Evolutionary conservation across 805 yeast genomes (phyloP).

Genomic region (Ogataea methanolica): DNA sequence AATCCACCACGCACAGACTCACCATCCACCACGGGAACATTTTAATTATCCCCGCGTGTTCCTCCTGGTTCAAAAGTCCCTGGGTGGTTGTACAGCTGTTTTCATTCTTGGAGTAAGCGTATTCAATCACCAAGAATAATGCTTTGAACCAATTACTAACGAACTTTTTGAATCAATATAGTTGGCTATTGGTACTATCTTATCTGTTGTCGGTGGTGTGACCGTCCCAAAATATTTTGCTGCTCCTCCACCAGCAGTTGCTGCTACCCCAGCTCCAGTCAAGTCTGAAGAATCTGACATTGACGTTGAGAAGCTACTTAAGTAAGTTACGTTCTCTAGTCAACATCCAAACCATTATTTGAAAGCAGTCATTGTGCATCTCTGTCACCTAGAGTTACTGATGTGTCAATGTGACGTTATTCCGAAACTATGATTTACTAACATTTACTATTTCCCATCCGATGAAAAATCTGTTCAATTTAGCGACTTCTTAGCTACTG

Average conservation of each 20-base stretch:
- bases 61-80: neutral
- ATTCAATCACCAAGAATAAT: too few relatives aligned
- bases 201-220: constrained; percentile 54
- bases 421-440: neutral
- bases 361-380: neutral
- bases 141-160: too few relatives aligned
- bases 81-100: too few relatives aligned
- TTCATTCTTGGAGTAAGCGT: too few relatives aligned
- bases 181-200: constrained; percentile 79
- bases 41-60: too few relatives aligned
- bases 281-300: constrained; percentile 22
- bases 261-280: constrained; percentile 60
- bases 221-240: constrained; percentile 47
- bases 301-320: constrained; percentile 30
- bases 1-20: too few relatives aligned
- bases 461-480: neutral
- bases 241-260: constrained; percentile 29
- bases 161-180: constrained; percentile 9
- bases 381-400: too few relatives aligned
- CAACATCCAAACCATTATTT: neutral
- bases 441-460: neutral
- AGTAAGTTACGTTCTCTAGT: constrained; percentile 17
- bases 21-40: too few relatives aligned
- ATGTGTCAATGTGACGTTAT: too few relatives aligned
- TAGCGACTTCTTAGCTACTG: constrained; percentile 26